Conservation (phyloP, 1,284 basidiomycete species). For the Cronartium quercuum region DNA sequence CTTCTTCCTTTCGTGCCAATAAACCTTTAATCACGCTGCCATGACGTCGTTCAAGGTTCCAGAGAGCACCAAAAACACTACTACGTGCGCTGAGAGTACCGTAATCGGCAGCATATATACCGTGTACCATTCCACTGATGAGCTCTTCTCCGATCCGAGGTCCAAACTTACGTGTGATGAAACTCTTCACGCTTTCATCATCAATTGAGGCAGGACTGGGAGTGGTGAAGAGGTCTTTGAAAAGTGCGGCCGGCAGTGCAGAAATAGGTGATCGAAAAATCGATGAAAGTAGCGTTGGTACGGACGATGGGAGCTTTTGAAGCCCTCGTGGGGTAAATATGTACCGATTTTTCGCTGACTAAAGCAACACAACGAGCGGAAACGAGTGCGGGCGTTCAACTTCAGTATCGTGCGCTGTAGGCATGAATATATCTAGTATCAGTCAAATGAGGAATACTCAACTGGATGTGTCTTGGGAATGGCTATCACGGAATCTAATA, state of each 20-base stretch:
- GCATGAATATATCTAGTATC: too few species aligned
- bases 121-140: slow-evolving; percentile 79
- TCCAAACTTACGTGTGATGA: slow-evolving; percentile 72
- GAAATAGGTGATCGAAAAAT: slow-evolving; percentile 43
- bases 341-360: slow-evolving; percentile 66
- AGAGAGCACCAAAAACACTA: slow-evolving; percentile 68
- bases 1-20: slow-evolving; percentile 48
- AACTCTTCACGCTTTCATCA: slow-evolving; percentile 77
- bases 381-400: too few species aligned
- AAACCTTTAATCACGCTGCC: slow-evolving; percentile 67
- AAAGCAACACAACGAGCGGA: not conserved
- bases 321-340: slow-evolving; percentile 60
- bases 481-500: slow-evolving; percentile 22
- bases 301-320: slow-evolving; percentile 53
- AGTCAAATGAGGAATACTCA: slow-evolving; percentile 10
- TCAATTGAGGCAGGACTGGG: slow-evolving; percentile 48
- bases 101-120: slow-evolving; percentile 84
- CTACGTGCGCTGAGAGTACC: slow-evolving; percentile 62
- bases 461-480: slow-evolving; percentile 35
- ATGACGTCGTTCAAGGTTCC: slow-evolving; percentile 62
- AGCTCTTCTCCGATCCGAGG: slow-evolving; percentile 64
- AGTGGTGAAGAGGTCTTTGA: slow-evolving; percentile 50
- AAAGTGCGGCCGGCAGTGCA: slow-evolving; percentile 42
- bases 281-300: slow-evolving; percentile 49
- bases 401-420: too few species aligned